Evolutionary conservation across 2,329 filamentous ascomycete genomes (phyloP).

Genomic region (Colletotrichum spaethianum): DNA sequence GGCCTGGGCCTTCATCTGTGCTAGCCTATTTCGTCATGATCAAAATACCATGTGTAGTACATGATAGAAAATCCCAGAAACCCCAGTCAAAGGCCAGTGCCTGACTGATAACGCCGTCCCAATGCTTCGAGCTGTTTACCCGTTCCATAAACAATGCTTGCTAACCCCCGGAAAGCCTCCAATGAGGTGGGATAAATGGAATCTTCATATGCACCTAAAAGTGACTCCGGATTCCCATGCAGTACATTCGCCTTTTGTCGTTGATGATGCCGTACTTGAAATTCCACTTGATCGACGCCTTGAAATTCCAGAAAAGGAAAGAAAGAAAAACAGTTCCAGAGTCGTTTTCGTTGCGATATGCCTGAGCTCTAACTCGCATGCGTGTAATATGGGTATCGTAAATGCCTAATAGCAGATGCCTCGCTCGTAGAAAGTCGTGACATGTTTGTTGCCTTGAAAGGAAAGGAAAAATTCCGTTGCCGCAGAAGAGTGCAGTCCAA

Average conservation of each 20-base stretch:
- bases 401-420: constrained; percentile 44
- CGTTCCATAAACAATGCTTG: background rate
- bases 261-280: background rate
- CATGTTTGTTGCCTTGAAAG: background rate
- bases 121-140: constrained; percentile 1
- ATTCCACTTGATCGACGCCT: background rate
- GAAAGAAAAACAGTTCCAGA: background rate
- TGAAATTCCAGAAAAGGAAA: background rate
- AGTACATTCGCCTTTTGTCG: background rate
- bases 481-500: background rate
- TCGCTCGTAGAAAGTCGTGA: constrained; percentile 22
- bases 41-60: constrained; percentile 9
- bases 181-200: constrained; percentile 15
- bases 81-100: constrained; percentile 10
- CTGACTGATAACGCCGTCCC: constrained; percentile 18
- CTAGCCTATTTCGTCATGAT: constrained; percentile 13
- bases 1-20: constrained; percentile 7
- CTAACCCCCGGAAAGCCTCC: background rate
- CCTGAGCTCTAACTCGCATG: constrained; percentile 27
- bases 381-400: constrained; percentile 42
- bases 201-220: constrained; percentile 33
- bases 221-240: constrained; percentile 25
- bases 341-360: background rate
- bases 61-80: constrained; percentile 7
- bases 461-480: background rate